These are phyloP conservation scores for Trichoderma endophyticum DNA, from an alignment of 2,329 filamentous ascomycete genomes.

Conservation along the genomic window DNA sequence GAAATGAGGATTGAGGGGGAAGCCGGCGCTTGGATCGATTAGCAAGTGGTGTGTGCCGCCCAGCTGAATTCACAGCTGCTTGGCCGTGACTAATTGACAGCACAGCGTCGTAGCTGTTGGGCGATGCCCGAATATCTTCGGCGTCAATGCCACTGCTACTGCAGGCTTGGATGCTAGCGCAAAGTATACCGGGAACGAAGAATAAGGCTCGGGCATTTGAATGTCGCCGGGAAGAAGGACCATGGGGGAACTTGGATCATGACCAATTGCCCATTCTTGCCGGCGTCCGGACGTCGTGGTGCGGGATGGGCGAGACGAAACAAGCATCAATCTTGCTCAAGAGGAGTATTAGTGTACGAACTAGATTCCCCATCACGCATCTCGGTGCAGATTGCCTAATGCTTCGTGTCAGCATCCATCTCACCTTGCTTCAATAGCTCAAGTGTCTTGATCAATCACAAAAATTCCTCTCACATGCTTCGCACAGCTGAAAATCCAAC, in stretches of 20 bases:
- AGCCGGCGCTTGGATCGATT: neutral
- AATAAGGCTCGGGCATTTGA: neutral
- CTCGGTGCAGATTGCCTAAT: neutral
- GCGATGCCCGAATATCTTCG: neutral
- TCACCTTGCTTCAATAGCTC: neutral
- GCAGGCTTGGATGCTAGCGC: neutral
- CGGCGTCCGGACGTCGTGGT: neutral
- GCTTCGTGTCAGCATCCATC: neutral
- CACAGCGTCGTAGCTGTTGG: neutral
- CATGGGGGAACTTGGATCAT: neutral
- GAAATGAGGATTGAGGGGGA: neutral
- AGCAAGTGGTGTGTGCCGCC: neutral
- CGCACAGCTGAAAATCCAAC: neutral
- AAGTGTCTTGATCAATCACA: neutral
- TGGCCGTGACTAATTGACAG: neutral
- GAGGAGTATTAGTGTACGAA: neutral
- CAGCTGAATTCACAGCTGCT: neutral
- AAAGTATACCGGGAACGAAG: neutral
- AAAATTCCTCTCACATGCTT: neutral
- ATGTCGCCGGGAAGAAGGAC: neutral
- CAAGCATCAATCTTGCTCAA: neutral
- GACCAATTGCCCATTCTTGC: neutral
- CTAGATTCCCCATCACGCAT: neutral
- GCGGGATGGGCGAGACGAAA: neutral
- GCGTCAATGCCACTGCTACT: neutral